Conservation (phyloP, 2,329 filamentous ascomycete species). For the Sporothrix phasma region DNA sequence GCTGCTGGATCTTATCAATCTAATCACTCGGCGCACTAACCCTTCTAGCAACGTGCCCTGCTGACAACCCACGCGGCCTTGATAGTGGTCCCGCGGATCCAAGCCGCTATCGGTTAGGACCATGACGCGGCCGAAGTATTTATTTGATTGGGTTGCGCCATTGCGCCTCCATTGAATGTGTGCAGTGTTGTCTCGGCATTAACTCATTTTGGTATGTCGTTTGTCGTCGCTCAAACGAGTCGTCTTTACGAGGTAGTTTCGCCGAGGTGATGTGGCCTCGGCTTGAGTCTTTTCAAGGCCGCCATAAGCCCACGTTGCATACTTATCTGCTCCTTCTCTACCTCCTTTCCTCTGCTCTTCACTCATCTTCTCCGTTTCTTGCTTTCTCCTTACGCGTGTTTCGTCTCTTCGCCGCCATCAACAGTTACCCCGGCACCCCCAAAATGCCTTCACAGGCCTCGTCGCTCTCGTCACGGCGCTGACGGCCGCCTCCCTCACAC, state of each 20-base stretch:
- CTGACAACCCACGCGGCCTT: conserved; percentile 5
- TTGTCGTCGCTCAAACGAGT: not conserved
- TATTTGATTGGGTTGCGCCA: not conserved
- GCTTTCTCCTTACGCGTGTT: not conserved
- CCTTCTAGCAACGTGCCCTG: not conserved
- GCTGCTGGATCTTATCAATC: conserved; percentile 6
- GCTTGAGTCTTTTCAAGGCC: not conserved
- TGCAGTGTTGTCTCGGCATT: not conserved
- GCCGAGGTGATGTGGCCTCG: not conserved
- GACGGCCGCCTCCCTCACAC: not conserved
- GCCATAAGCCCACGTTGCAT: not conserved
- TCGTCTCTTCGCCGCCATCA: not conserved
- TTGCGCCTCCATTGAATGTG: not conserved
- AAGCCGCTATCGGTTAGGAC: conserved; percentile 1
- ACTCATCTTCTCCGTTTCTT: not conserved
- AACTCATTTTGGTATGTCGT: not conserved
- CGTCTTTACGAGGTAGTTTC: not conserved
- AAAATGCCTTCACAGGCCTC: conserved; percentile 6
- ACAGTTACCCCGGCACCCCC: not conserved
- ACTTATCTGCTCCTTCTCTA: too few species aligned
- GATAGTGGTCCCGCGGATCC: not conserved
- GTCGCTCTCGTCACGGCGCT: not conserved
- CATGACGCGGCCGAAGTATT: conserved; percentile 5
- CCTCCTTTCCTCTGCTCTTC: not conserved
- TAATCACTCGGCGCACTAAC: conserved; percentile 7